Evolutionary conservation across 768 basidiomycete species (phyloP).

Genomic region (Lactifluus pinguis): DNA sequence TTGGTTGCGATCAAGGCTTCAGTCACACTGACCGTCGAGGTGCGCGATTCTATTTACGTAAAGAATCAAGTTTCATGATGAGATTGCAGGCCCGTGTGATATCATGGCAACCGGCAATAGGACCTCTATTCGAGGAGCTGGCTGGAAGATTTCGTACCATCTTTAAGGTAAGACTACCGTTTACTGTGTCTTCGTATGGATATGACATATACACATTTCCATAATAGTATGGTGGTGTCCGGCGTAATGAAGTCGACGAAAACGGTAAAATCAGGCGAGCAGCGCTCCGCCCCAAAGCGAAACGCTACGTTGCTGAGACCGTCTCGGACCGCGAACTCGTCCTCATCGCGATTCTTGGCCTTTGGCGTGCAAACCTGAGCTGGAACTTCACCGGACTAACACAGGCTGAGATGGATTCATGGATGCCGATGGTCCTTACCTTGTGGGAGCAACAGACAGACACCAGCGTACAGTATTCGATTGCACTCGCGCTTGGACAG

Average conservation of each 20-base stretch:
- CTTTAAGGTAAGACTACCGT: slow-evolving; percentile 38
- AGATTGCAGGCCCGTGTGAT: slow-evolving; percentile 40
- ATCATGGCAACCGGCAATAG: slow-evolving; percentile 47
- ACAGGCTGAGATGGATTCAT: slow-evolving; percentile 34
- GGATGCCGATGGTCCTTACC: slow-evolving; percentile 39
- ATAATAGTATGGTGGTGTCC: slow-evolving; percentile 45
- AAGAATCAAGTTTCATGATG: background rate
- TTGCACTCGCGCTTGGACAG: slow-evolving; percentile 41
- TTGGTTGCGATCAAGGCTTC: slow-evolving; percentile 67
- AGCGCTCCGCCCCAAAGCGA: slow-evolving; percentile 51
- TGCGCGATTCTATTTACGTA: slow-evolving; percentile 23
- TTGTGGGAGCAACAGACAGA: slow-evolving; percentile 60
- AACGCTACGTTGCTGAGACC: slow-evolving; percentile 47
- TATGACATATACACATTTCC: background rate
- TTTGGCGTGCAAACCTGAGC: slow-evolving; percentile 51
- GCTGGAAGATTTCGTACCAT: slow-evolving; percentile 45
- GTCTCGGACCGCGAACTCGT: slow-evolving; percentile 63
- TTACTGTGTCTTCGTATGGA: background rate
- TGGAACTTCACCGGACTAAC: slow-evolving; percentile 46
- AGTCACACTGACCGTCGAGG: slow-evolving; percentile 60
- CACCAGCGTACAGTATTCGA: slow-evolving; percentile 54
- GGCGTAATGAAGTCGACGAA: slow-evolving; percentile 54
- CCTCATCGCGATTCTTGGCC: slow-evolving; percentile 54
- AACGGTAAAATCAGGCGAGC: slow-evolving; percentile 46
- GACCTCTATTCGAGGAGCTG: slow-evolving; percentile 37